phyloP scores from a whole-genome alignment of 2,329 filamentous ascomycete species.

The Hypoxylon sp. region DNA sequence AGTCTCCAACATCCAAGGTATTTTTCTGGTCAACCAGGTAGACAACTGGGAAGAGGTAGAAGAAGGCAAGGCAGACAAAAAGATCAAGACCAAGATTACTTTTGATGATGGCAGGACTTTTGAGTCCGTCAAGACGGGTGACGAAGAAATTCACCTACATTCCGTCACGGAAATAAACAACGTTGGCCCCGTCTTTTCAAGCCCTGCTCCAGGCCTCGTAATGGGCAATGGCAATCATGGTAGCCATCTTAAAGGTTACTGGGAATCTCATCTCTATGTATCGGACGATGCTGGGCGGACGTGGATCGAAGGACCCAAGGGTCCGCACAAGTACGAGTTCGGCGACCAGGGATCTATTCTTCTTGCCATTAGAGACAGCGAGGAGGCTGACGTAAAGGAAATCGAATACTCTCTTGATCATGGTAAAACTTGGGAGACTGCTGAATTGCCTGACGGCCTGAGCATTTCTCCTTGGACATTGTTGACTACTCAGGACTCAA shows the following conservation, averaged over 20 bases:
- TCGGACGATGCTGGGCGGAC: slow-evolving; percentile 92
- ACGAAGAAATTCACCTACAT: slow-evolving; percentile 85
- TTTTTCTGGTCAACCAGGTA: slow-evolving; percentile 91
- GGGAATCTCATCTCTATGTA: slow-evolving; percentile 84
- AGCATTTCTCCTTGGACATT: slow-evolving; percentile 80
- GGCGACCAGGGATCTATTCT: slow-evolving; percentile 93
- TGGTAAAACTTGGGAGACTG: slow-evolving; percentile 84
- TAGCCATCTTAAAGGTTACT: slow-evolving; percentile 77
- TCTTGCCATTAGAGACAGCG: slow-evolving; percentile 83
- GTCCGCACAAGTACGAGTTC: slow-evolving; percentile 95
- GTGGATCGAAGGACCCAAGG: slow-evolving; percentile 82
- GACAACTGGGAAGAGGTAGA: slow-evolving; percentile 86
- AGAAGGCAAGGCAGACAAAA: slow-evolving; percentile 70
- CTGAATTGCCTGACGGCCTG: slow-evolving; percentile 75
- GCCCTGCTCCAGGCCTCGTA: slow-evolving; percentile 90
- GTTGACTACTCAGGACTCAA: slow-evolving; percentile 93
- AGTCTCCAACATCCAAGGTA: slow-evolving; percentile 89
- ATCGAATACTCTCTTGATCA: slow-evolving; percentile 88
- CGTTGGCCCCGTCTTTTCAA: slow-evolving; percentile 90
- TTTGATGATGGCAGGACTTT: slow-evolving; percentile 97
- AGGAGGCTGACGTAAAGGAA: slow-evolving; percentile 70
- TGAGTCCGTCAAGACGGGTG: slow-evolving; percentile 77
- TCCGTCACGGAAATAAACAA: slow-evolving; percentile 90
- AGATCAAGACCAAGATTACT: slow-evolving; percentile 85
- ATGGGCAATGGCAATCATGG: slow-evolving; percentile 97